Evolutionary conservation across 345 rosid genomes (phyloP).

Genomic region (Syzygium jambos): DNA sequence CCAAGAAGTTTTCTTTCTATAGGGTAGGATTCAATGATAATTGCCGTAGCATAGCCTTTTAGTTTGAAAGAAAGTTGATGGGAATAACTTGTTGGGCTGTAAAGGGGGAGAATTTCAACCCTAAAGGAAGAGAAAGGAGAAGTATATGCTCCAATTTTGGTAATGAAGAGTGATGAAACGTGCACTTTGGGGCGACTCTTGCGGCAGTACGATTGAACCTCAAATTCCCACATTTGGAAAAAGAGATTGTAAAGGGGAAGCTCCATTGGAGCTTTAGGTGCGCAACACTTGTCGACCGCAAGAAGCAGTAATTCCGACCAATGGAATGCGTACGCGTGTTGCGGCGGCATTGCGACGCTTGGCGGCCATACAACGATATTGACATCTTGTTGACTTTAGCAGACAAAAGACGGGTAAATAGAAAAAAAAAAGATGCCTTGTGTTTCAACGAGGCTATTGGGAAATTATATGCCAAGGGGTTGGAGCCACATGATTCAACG

Average conservation of each 20-base stretch:
- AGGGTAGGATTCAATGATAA: not conserved
- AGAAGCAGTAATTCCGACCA: not conserved
- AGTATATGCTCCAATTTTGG: not conserved
- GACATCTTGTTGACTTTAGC: conserved; percentile 6
- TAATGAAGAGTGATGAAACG: not conserved
- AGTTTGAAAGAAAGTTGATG: conserved; percentile 25
- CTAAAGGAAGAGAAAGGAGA: not conserved
- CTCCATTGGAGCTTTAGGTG: not conserved
- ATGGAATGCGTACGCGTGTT: not conserved
- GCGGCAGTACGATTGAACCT: not conserved
- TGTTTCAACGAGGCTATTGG: not conserved
- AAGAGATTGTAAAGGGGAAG: not conserved
- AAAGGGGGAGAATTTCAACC: conserved; percentile 28
- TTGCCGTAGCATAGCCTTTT: not conserved
- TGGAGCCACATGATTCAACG: not conserved
- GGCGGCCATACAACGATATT: not conserved
- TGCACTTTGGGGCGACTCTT: not conserved
- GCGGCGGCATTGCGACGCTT: not conserved
- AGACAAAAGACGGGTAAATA: not conserved
- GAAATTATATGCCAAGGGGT: not conserved
- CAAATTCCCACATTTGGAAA: conserved; percentile 25
- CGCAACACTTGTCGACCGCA: not conserved
- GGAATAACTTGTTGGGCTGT: not conserved
- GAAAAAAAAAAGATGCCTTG: not conserved
- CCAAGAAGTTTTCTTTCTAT: not conserved